Conservation (phyloP, 768 basidiomycete species). For the Suillus spraguei region DNA sequence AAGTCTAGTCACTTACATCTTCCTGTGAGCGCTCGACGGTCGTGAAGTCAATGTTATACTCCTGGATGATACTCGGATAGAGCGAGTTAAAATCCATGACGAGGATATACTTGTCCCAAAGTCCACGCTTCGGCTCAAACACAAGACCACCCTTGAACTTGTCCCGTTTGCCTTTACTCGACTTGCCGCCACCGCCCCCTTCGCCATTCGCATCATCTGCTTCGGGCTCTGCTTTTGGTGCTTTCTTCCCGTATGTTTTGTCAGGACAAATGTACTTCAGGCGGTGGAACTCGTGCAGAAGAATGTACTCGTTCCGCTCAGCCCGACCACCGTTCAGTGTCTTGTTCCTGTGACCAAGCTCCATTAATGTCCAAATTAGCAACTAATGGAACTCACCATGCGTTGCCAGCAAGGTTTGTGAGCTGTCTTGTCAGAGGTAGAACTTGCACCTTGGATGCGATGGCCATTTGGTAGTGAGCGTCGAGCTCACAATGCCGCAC, state of each 20-base stretch:
- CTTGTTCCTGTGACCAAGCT: conserved; percentile 71
- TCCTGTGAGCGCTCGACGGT: conserved; percentile 78
- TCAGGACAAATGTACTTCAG: conserved; percentile 97
- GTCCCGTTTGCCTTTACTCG: conserved; percentile 74
- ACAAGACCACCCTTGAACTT: conserved; percentile 99
- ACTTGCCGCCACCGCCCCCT: conserved; percentile 43
- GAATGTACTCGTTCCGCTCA: conserved; percentile 98
- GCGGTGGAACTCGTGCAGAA: conserved; percentile 96
- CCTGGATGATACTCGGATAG: conserved; percentile 99
- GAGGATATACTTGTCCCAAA: conserved; percentile 96
- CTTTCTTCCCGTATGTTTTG: conserved; percentile 85
- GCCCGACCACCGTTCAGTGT: conserved; percentile 97
- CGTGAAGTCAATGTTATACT: conserved; percentile 99
- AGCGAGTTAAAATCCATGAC: conserved; percentile 99
- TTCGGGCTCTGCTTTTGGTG: conserved; percentile 48
- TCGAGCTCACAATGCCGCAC: conserved; percentile 94
- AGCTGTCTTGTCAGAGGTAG: conserved; percentile 90
- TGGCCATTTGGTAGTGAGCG: conserved; percentile 97
- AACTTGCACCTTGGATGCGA: conserved; percentile 91
- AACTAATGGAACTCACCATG: conserved; percentile 63
- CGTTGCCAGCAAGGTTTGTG: conserved; percentile 95
- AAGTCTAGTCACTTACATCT: conserved; percentile 43
- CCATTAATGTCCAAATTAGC: background rate
- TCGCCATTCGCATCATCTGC: conserved; percentile 60
- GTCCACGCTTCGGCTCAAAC: conserved; percentile 91